phyloP scores from a whole-genome alignment of 2,329 filamentous ascomycete genomes.

The Sclerotinia glacialis region DNA sequence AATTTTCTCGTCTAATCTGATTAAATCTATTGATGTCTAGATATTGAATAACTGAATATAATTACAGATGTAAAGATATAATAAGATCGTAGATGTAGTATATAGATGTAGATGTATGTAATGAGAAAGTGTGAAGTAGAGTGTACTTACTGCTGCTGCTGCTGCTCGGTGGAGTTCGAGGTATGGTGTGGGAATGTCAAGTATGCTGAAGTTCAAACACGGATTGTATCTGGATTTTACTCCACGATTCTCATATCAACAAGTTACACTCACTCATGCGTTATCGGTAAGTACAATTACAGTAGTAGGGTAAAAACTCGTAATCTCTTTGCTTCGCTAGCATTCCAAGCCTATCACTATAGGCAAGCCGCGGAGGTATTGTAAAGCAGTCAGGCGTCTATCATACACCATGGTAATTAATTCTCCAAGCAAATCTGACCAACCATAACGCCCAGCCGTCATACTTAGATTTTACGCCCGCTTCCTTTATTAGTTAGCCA shows the following conservation, averaged over 20 bases:
- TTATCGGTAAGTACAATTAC: neutral
- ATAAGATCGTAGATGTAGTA: too few species aligned
- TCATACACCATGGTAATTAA: slow-evolving; percentile 8
- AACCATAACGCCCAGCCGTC: slow-evolving; percentile 13
- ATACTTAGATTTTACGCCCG: slow-evolving; percentile 11
- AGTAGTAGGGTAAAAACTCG: neutral
- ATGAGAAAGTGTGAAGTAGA: too few species aligned
- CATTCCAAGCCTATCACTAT: neutral
- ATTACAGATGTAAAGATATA: too few species aligned
- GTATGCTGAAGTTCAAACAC: neutral
- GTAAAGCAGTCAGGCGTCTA: slow-evolving; percentile 4
- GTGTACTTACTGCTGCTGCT: too few species aligned
- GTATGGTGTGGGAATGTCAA: neutral
- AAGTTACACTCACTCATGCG: neutral
- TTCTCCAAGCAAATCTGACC: neutral
- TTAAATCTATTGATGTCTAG: too few species aligned
- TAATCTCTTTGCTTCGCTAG: neutral
- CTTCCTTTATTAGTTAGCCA: slow-evolving; percentile 8
- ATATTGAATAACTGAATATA: too few species aligned
- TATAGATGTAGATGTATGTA: too few species aligned
- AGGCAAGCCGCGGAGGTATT: neutral
- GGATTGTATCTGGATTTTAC: neutral
- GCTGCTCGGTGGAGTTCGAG: neutral
- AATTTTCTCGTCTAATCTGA: too few species aligned
- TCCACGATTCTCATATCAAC: neutral